Evolutionary conservation across 495 filamentous ascomycete species (phyloP), one percentile per base, ranked within the genome.

Genomic region (Pseudotulostoma volvatum): DNA sequence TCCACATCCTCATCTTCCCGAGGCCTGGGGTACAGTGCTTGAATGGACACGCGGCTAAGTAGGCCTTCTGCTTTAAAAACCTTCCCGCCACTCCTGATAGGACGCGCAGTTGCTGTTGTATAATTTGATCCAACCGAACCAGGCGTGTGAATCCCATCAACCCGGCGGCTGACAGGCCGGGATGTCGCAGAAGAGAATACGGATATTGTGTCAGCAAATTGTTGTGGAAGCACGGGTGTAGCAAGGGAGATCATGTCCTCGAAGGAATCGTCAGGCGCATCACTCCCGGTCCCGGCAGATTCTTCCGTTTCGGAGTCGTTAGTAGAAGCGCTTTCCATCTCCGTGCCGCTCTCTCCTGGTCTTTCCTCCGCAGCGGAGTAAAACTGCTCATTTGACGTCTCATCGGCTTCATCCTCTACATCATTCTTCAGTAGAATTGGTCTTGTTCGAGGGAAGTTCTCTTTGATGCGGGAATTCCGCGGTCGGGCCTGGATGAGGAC

Each of bases 301-400:
- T 52, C 54, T 33, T 69, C 68, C 1, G 64, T 66, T 36, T 68
- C 64, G 47, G 48, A 72, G 21, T 71, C 74, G 2, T 63, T 59
- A 9, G 73, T 63, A 9, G 70, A 61, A 1, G 60, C 57, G 30
- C 49, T 49, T 41, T 74, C 68, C 44, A 71, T 61, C 38, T 77
- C 75, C 1, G 73, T 72, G 30, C 73, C 71, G 37, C 73, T 60
- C 41, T 74, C 70, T 3, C 68, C 40, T 11, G 50, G 49, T 17
- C 73, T 70, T 40, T 90, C 84, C 50, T 93, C 86, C 4, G 79
- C 73, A 2, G 85, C 85, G 2, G 85, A 92, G 48, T 71, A 93
- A 55, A 92, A 94, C 46, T 83, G 77, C 53, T 94, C 86, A 41
- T 78, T 88, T 14, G 81, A 74, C 15, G 82, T 84, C 44, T 86